phyloP scores from a whole-genome alignment of 306 rosid genomes.

The Pterocarpus santalinus region DNA sequence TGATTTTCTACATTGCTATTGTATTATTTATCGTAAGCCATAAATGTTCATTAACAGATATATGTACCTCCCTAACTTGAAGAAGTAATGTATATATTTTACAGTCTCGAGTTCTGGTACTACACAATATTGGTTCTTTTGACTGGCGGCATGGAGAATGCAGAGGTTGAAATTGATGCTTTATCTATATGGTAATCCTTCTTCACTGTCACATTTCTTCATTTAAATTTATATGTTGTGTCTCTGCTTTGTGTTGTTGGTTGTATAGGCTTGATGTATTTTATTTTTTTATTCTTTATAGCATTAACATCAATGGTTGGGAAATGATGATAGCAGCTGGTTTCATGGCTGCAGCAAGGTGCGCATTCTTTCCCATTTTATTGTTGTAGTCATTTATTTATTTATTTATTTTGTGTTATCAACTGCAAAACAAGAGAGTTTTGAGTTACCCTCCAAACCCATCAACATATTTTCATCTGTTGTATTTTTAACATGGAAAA shows the following conservation, averaged over 20 bases:
- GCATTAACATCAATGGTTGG: conserved; percentile 66
- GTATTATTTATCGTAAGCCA: too few species aligned
- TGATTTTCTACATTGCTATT: background rate
- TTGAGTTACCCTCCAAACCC: too few species aligned
- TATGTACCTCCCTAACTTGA: background rate
- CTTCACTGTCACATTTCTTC: background rate
- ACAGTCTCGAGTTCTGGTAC: conserved; percentile 69
- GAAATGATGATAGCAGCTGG: conserved; percentile 64
- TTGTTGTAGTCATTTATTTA: conserved; percentile 1
- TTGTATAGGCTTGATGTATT: conserved; percentile 5
- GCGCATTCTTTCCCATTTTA: conserved; percentile 12
- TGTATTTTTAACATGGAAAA: background rate
- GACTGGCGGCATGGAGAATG: conserved; percentile 60
- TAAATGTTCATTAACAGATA: too few species aligned
- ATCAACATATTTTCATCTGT: too few species aligned
- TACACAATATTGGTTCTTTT: conserved; percentile 58
- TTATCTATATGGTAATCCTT: conserved; percentile 63
- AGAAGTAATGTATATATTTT: background rate
- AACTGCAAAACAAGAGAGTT: background rate
- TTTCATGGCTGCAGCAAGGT: conserved; percentile 62
- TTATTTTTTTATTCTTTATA: conserved; percentile 28
- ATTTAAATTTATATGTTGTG: background rate
- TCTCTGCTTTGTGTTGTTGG: background rate
- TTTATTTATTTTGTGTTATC: background rate
- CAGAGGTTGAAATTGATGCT: conserved; percentile 64